Evolutionary conservation across 805 yeast species (phyloP), one percentile per base, ranked within the genome.

Genomic region (Teunomyces tritomae): DNA sequence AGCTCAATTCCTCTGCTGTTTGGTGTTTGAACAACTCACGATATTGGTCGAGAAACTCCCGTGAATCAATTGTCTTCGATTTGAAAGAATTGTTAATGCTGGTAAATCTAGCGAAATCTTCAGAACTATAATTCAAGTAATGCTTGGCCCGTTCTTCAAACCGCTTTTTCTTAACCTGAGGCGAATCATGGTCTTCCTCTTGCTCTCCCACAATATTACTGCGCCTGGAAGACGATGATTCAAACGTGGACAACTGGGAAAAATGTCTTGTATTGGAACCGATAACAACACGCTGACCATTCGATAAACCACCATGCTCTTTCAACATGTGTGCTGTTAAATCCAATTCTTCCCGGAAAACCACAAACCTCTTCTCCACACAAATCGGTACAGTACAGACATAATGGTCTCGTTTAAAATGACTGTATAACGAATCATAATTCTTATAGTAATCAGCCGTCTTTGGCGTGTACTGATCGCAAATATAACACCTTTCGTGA

Each of bases 401-500:
- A 64, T 73, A 89, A 65, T 94, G 99, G 36, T 77, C 82, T 3
- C 61, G 64, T 55, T 71, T 74, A 66, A 94, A 94, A 71, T 94
- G 99, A 11, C 72, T 70, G 56, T 82, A 86, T 47, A 94, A 73
- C 34, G 81, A 73, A 39, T 85, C 85, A 61, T 92, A 92, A 64
- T 91, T 79, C 54, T 76, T 76, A 68, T 85, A 94, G 66, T 87
- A 90, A 45, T 67, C 70, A 0, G 74, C 72, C 4, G 61, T 59
- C 55, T 81, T 84, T 0, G 95, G 95, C 26, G 73, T 68, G 11
- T 78, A 64, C 61, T 80, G 84, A 55, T 90, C 96, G 70, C 99
- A 94, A 28, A 94, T 83, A 57, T 84, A 88, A 64, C 99, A 94
- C 54, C 84, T 82, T 62, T 91, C 97, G 65, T 94, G 99, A 43